Base-by-base conservation (phyloP, 345 rosid species). In the Triadica sebifera region DNA sequence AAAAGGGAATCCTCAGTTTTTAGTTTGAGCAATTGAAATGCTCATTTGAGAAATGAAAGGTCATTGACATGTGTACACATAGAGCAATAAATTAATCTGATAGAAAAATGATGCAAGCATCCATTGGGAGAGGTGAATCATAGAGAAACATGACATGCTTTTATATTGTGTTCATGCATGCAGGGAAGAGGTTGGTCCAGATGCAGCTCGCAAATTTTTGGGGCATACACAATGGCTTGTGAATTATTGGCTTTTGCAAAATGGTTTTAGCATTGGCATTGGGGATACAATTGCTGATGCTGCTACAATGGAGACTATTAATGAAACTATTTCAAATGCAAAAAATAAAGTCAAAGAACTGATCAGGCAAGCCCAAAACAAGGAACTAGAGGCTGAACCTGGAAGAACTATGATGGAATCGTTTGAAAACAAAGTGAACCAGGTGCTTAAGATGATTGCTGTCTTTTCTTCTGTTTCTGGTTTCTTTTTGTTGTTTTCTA, bases 181-280 rank as follows among this genome's bases (percentile, higher is more conserved):
- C 82, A 94, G 99, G 98, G 99, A 94, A 84, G 99, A 94, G 77
- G 98, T 94, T 79, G 99, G 99, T 75, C 98, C 98, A 46, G 98
- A 94, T 93, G 97, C 99, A 15, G 99, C 99, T 67, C 90, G 99
- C 73, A 94, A 93, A 75, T 94, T 94, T 84, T 89, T 94, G 75
- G 99, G 99, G 51, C 99, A 94, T 76, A 94, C 99, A 8, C 99
- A 94, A 74, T 94, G 99, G 99, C 99, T 94, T 82, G 99, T 94
- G 70, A 94, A 94, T 72, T 94, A 94, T 82, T 94, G 99, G 99
- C 94, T 94, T 79, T 82, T 94, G 81, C 99, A 94, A 83, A 82
- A 94, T 74, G 97, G 79, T 81, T 94, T 94, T 82, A 94, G 96
- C 78, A 94, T 94, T 75, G 99, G 99, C 20, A 94, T 94, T 79